A percentile compares a stretch with the other conserved stretches of the same genome.
Conservation (phyloP, 371 early-diverging fungal species). For the Sporodiniella umbellata region DNA sequence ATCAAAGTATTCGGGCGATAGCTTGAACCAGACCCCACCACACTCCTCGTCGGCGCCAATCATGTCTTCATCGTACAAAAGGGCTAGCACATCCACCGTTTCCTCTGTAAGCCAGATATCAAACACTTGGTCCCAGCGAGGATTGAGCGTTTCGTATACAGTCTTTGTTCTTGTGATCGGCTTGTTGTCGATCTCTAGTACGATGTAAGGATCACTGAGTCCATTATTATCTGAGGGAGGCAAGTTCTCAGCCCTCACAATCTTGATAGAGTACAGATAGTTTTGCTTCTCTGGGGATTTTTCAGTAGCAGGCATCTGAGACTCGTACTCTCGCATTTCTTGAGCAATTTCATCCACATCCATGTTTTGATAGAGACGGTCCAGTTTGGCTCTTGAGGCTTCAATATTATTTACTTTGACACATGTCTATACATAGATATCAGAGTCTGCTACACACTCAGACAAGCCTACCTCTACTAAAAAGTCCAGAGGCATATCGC, state of each 20-base stretch:
- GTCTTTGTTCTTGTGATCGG: conserved; percentile 60
- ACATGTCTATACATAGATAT: conserved; percentile 45
- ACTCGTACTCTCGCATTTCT: conserved; percentile 41
- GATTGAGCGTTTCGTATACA: conserved; percentile 74
- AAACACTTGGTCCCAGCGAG: conserved; percentile 93
- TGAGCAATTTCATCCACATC: conserved; percentile 63
- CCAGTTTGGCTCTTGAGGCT: conserved; percentile 57
- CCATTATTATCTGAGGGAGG: conserved; percentile 57
- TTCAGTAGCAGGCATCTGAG: conserved; percentile 12
- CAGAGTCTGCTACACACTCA: neutral
- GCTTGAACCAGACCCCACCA: conserved; percentile 65
- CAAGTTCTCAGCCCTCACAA: conserved; percentile 58
- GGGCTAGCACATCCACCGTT: conserved; percentile 60
- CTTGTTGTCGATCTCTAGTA: conserved; percentile 55
- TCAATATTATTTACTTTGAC: conserved; percentile 68
- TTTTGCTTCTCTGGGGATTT: conserved; percentile 22
- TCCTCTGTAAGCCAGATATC: conserved; percentile 63
- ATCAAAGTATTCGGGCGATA: conserved; percentile 57
- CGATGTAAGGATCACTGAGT: conserved; percentile 71
- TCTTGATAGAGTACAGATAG: conserved; percentile 54
- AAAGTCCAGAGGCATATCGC: conserved; percentile 18
- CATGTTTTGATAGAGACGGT: conserved; percentile 63
- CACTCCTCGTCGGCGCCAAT: conserved; percentile 83
- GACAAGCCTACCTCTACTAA: neutral
- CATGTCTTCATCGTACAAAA: conserved; percentile 76